Conservation (phyloP, 768 basidiomycete species). For the Suillus clintonianus region DNA sequence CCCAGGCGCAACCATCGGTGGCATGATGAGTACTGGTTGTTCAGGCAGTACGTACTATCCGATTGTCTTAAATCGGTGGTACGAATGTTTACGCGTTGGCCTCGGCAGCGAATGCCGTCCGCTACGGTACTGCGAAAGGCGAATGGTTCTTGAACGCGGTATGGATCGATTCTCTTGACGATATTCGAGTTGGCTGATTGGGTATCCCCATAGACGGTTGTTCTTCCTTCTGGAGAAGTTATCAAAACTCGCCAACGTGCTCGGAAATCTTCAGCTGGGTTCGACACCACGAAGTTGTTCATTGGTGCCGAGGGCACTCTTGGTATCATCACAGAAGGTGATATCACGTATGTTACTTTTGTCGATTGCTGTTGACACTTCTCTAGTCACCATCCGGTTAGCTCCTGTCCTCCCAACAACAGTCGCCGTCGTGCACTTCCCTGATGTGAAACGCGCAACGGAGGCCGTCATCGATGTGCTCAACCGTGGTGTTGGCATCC, state of each 20-base stretch:
- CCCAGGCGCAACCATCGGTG: constrained; percentile 81
- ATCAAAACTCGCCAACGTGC: constrained; percentile 84
- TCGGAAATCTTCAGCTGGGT: constrained; percentile 86
- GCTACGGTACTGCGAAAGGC: constrained; percentile 86
- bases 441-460: constrained; percentile 70
- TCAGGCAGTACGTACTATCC: constrained; percentile 68
- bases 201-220: constrained; percentile 63
- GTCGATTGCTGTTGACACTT: neutral
- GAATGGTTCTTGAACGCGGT: constrained; percentile 92
- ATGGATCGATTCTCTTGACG: constrained; percentile 15
- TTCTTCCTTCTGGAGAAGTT: constrained; percentile 84
- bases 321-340: constrained; percentile 88
- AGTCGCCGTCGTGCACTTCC: constrained; percentile 83
- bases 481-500: constrained; percentile 73
- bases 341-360: neutral
- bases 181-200: neutral
- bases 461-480: constrained; percentile 74
- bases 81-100: neutral
- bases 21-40: constrained; percentile 86
- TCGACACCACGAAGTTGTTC: constrained; percentile 83
- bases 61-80: neutral
- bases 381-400: constrained; percentile 75
- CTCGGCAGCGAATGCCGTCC: constrained; percentile 67
- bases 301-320: constrained; percentile 83
- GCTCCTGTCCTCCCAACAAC: constrained; percentile 81